These are phyloP conservation scores for Lippia alba DNA, from an alignment of 305 asterid species.

Conservation along the genomic window DNA sequence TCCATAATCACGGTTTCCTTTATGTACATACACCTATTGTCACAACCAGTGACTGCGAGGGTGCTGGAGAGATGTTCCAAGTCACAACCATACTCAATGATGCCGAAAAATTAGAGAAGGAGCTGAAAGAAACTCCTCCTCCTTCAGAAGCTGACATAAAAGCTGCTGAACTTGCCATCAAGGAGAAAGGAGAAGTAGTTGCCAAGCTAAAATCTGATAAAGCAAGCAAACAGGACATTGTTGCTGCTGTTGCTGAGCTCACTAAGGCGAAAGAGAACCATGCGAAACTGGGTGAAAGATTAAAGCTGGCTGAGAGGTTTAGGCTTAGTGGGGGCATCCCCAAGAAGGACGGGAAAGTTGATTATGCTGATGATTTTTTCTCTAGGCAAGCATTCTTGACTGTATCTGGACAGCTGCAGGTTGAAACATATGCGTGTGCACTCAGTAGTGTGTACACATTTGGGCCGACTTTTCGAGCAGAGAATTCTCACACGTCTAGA, in stretches of 20 bases:
- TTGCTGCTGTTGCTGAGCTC: constrained; percentile 74
- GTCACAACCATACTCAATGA: constrained; percentile 77
- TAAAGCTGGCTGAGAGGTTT: constrained; percentile 63
- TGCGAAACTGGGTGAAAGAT: constrained; percentile 63
- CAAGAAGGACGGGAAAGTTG: constrained; percentile 82
- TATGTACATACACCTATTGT: constrained; percentile 92
- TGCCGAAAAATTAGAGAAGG: constrained; percentile 83
- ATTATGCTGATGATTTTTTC: constrained; percentile 82
- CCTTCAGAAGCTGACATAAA: constrained; percentile 67
- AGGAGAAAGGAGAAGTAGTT: constrained; percentile 83
- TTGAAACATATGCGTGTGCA: constrained; percentile 91
- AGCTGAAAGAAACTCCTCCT: constrained; percentile 69
- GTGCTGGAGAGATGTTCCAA: constrained; percentile 99
- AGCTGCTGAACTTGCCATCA: constrained; percentile 65
- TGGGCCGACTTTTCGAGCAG: constrained; percentile 98
- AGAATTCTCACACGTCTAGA: constrained; percentile 86
- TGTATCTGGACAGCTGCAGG: constrained; percentile 97
- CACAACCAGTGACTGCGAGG: constrained; percentile 98
- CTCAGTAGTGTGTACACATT: constrained; percentile 92
- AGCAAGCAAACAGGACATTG: constrained; percentile 64
- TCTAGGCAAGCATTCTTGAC: constrained; percentile 91
- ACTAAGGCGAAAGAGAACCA: constrained; percentile 74
- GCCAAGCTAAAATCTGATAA: constrained; percentile 70
- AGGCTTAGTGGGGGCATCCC: constrained; percentile 72
- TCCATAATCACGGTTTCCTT: constrained; percentile 85